Evolutionary conservation across 768 basidiomycete genomes (phyloP), one percentile per base, ranked within the genome.

Genomic region (Psilocybe cubensis): DNA sequence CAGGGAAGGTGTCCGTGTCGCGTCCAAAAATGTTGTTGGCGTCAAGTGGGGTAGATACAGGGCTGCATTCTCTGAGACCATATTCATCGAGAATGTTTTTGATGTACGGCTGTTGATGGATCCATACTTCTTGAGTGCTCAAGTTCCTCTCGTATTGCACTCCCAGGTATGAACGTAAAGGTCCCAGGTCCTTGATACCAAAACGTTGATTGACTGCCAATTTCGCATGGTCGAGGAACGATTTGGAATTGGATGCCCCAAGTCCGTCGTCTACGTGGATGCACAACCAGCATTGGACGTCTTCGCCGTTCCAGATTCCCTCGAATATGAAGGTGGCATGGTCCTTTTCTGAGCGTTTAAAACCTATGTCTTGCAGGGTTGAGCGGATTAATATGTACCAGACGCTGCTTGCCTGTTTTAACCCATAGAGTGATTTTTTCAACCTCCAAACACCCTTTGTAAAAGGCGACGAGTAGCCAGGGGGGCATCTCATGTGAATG

Each of bases 1-100:
- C 35, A 38, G 35, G 3, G 46, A 18, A 79, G 56, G 25, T 73
- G 14, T 66, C 5, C 75, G 72, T 4, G 79, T 57, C 3, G 77
- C 54, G 3, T 20, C 57, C 65, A 70, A 21, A 42, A 60, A 2
- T 72, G 65, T 31, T 58, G 11, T 52, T 0, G 76, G 69, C 0
- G 76, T 46, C 24, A 66, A 64, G 0, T 68, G 72, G 2, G 76
- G 12, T 52, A 6, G n/a, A 27, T 24, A 42, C 21, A 12, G 44
- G 35, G 14, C 14, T 46, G 17, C 23, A 46, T 21, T 46, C 20
- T n/a, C 23, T 46, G 27, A 38, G 20, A 24, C 11, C 44, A n/a
- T 46, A 24, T 46, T 46, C 44, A 12, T 12, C 23, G 3, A 28
- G 44, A 6, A 28, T 21, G 10, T 11, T 12, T 12, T 28, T 24